Percentiles rank a stretch among this genome's conserved stretches.
These are phyloP conservation scores for Triticum turgidum DNA, from an alignment of 176 grass and related monocot genomes.

Conservation along the genomic window DNA sequence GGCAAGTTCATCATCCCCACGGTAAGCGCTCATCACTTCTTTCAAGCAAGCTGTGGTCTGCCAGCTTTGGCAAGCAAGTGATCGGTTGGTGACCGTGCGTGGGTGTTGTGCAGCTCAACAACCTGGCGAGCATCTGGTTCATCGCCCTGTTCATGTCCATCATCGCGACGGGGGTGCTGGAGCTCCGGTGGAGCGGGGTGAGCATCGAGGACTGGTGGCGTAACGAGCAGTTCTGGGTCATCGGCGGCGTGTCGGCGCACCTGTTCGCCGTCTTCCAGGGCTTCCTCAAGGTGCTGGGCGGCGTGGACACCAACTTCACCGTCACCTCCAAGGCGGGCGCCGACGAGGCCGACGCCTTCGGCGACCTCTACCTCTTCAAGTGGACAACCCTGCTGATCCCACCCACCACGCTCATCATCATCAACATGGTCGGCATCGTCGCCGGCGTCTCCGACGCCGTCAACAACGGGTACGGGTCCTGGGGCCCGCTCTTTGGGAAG, in stretches of 20 bases:
- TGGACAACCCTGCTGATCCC: constrained; percentile 84
- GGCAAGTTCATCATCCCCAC: constrained; percentile 95
- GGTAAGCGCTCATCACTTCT: constrained; percentile 28
- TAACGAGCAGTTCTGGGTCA: constrained; percentile 96
- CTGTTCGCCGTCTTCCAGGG: constrained; percentile 93
- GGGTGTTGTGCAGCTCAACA: constrained; percentile 58
- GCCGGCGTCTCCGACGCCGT: constrained; percentile 90
- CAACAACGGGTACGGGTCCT: constrained; percentile 88
- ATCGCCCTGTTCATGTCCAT: constrained; percentile 83
- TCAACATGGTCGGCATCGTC: constrained; percentile 98
- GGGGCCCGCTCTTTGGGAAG: constrained; percentile 94
- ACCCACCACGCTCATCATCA: constrained; percentile 88
- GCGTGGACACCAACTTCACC: constrained; percentile 95
- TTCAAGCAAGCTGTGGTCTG: not conserved
- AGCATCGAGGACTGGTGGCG: constrained; percentile 96
- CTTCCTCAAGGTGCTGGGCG: constrained; percentile 83
- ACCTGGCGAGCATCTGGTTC: constrained; percentile 92
- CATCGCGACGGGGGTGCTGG: constrained; percentile 74
- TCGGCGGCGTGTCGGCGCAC: constrained; percentile 83
- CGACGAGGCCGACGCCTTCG: constrained; percentile 67
- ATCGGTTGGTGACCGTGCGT: not conserved
- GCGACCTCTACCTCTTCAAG: constrained; percentile 97
- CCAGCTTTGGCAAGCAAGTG: not conserved
- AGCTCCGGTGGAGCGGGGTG: constrained; percentile 88
- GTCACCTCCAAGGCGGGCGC: constrained; percentile 82